These are phyloP conservation scores for Panellus pusillus DNA, from an alignment of 768 basidiomycete genomes.

Conservation along the genomic window DNA sequence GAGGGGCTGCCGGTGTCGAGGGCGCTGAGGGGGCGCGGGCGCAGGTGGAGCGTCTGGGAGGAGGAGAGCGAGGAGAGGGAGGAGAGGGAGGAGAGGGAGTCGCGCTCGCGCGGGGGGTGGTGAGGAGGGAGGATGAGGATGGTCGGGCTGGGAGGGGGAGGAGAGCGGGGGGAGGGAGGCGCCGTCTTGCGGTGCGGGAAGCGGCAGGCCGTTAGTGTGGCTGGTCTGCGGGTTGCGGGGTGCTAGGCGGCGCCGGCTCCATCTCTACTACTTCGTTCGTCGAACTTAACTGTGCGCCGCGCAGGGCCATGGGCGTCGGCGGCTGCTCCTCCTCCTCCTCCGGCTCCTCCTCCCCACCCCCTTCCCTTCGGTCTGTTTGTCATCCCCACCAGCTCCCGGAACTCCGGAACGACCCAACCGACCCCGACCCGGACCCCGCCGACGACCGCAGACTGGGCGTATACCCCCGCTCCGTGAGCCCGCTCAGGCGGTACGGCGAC, in stretches of 20 bases:
- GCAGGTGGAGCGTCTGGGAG: slow-evolving; percentile 9
- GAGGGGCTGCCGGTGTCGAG: slow-evolving; percentile 36
- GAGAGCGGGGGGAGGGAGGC: neutral
- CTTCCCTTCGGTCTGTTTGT: too few relatives aligned
- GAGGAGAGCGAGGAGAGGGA: slow-evolving; percentile 6
- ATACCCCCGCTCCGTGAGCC: slow-evolving; percentile 19
- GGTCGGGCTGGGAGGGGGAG: neutral
- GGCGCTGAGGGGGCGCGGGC: slow-evolving; percentile 26
- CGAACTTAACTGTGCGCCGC: neutral
- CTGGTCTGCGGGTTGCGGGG: too few relatives aligned
- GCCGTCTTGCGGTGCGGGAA: neutral
- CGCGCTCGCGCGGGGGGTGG: too few relatives aligned
- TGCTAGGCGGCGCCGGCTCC: too few relatives aligned
- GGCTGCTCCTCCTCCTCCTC: neutral
- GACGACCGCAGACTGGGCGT: slow-evolving; percentile 10
- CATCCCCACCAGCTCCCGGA: too few relatives aligned
- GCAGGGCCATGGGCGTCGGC: slow-evolving; percentile 1
- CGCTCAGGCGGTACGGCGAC: slow-evolving; percentile 16
- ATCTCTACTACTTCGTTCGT: too few relatives aligned
- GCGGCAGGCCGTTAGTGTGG: too few relatives aligned
- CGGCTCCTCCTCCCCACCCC: neutral
- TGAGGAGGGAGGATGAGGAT: neutral
- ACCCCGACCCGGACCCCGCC: too few relatives aligned
- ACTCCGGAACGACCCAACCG: neutral
- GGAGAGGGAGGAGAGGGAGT: neutral